A percentile compares a stretch with the other conserved stretches of the same genome.
Conservation (phyloP, 768 basidiomycete species). For the Strobilomyces confusus region DNA sequence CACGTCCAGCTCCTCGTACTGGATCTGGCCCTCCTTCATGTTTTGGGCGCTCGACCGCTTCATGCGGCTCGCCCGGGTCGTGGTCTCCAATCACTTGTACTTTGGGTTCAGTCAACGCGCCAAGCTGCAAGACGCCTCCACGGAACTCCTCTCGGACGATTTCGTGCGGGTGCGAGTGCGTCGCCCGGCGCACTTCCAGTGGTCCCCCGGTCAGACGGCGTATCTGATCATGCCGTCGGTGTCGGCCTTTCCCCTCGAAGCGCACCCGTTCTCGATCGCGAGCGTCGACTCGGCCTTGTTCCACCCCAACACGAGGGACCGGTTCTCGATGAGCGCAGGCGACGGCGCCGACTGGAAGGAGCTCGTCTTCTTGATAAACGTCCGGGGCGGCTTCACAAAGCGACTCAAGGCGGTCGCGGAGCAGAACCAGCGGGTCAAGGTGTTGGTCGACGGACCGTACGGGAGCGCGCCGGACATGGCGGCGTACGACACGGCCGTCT, state of each 20-base stretch:
- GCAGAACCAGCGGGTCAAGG: conserved; percentile 33
- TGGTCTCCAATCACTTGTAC: conserved; percentile 41
- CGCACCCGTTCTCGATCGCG: conserved; percentile 63
- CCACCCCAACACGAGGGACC: not conserved
- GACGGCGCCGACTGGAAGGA: conserved; percentile 31
- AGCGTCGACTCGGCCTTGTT: conserved; percentile 33
- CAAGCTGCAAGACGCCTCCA: conserved; percentile 32
- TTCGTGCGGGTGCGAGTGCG: conserved; percentile 45
- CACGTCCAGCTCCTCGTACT: conserved; percentile 15
- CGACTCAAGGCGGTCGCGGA: conserved; percentile 36
- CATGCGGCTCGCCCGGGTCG: conserved; percentile 43
- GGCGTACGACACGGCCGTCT: conserved; percentile 42
- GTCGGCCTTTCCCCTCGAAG: conserved; percentile 43
- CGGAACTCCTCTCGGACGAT: conserved; percentile 42
- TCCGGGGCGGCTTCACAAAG: conserved; percentile 57
- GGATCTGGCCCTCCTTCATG: conserved; percentile 31
- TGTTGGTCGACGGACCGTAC: conserved; percentile 61
- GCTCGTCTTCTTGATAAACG: conserved; percentile 56
- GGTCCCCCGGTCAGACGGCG: conserved; percentile 52
- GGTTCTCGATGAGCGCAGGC: not conserved
- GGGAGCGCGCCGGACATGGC: conserved; percentile 40
- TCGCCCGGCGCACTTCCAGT: conserved; percentile 45
- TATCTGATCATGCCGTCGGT: conserved; percentile 49
- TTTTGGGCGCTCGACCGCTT: conserved; percentile 45
- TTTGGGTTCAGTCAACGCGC: conserved; percentile 28